phyloP scores from a whole-genome alignment of 2,329 filamentous ascomycete species.

The Fusarium odoratissimum region DNA sequence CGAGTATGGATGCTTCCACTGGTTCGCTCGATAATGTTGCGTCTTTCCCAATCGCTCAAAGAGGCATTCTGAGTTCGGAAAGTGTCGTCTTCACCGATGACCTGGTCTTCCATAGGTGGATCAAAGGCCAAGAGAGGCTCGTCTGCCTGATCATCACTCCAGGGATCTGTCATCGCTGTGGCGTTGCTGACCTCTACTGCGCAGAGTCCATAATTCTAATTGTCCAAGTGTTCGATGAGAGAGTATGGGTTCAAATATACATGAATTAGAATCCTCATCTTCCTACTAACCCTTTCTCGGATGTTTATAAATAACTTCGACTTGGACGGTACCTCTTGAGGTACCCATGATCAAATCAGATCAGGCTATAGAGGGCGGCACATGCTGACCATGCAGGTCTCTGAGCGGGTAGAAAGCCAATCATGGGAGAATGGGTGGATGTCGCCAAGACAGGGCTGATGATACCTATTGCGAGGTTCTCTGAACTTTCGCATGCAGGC shows the following conservation, averaged over 20 bases:
- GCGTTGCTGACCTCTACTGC: too few species aligned
- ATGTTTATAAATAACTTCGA: too few species aligned
- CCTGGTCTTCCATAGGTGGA: background rate
- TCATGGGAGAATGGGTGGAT: background rate
- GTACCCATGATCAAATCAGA: too few species aligned
- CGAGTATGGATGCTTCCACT: conserved; percentile 9
- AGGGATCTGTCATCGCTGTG: background rate
- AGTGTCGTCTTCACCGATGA: background rate
- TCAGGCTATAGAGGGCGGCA: background rate
- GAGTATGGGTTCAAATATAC: too few species aligned
- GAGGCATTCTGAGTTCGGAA: conserved; percentile 14
- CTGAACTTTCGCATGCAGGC: background rate
- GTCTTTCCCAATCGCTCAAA: conserved; percentile 12
- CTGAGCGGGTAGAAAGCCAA: background rate
- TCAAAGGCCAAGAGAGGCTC: background rate
- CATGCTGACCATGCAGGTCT: background rate
- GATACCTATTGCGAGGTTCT: background rate
- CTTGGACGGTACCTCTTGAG: too few species aligned
- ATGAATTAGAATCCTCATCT: too few species aligned
- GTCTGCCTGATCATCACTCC: background rate
- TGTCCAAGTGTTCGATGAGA: too few species aligned
- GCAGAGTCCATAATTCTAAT: too few species aligned
- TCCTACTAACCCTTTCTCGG: too few species aligned
- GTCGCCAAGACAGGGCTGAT: background rate
- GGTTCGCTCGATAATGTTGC: conserved; percentile 17